A percentile compares a stretch with the other conserved stretches of the same genome.
Evolutionary conservation across 805 yeast species (phyloP).

Genomic region (Schwanniomyces vanrijiae): DNA sequence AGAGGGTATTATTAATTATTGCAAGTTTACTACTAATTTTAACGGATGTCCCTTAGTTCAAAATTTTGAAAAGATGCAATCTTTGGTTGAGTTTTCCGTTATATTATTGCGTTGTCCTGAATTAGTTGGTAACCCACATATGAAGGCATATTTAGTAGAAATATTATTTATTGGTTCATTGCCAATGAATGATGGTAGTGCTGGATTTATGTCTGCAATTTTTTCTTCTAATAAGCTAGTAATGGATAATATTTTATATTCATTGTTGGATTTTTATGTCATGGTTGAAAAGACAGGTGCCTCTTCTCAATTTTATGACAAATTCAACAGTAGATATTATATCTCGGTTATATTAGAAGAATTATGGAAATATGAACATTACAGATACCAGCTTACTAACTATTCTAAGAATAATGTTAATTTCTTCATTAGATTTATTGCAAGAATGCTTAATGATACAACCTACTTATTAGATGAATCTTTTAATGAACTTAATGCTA

Average conservation of each 20-base stretch:
- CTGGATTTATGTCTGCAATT: slow-evolving; percentile 73
- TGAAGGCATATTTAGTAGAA: slow-evolving; percentile 83
- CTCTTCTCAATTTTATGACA: slow-evolving; percentile 92
- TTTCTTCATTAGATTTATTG: slow-evolving; percentile 89
- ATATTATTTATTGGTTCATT: slow-evolving; percentile 73
- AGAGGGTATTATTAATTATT: slow-evolving; percentile 77
- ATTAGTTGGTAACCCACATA: slow-evolving; percentile 85
- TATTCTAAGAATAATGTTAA: slow-evolving; percentile 71
- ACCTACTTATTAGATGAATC: slow-evolving; percentile 92
- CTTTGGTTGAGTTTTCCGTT: slow-evolving; percentile 70
- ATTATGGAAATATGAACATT: slow-evolving; percentile 73
- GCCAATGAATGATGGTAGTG: slow-evolving; percentile 52
- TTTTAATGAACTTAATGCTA: slow-evolving; percentile 70
- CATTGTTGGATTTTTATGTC: slow-evolving; percentile 86
- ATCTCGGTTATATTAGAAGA: slow-evolving; percentile 81
- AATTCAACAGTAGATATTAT: slow-evolving; percentile 86
- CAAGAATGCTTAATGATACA: slow-evolving; percentile 91
- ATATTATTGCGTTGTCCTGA: slow-evolving; percentile 82
- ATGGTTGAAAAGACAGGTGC: slow-evolving; percentile 96
- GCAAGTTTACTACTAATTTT: slow-evolving; percentile 59
- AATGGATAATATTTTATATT: slow-evolving; percentile 66
- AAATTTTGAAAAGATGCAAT: slow-evolving; percentile 50
- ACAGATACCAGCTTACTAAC: slow-evolving; percentile 63
- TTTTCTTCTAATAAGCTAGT: slow-evolving; percentile 66
- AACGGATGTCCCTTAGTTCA: slow-evolving; percentile 56